Conservation (phyloP, 352 stramenopile genomes). For the Globisporangium lucens region DNA sequence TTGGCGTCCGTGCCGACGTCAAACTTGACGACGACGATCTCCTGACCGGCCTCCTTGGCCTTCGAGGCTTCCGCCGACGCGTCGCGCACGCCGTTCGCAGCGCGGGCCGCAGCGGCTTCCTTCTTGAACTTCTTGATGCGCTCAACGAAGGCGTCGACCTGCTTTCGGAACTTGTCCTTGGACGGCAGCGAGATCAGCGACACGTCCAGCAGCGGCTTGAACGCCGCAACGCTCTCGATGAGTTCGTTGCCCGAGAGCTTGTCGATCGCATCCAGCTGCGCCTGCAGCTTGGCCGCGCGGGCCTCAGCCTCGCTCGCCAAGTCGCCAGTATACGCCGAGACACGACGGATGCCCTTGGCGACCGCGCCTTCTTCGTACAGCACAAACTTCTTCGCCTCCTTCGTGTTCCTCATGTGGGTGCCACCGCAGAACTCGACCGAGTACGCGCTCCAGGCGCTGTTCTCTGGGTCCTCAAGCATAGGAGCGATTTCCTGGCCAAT, state of each 20-base stretch:
- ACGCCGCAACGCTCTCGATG: slow-evolving; percentile 83
- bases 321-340: slow-evolving; percentile 93
- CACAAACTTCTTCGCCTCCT: slow-evolving; percentile 95
- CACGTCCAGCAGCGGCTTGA: slow-evolving; percentile 89
- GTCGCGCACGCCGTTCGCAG: slow-evolving; percentile 68
- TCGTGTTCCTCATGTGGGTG: slow-evolving; percentile 96
- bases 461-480: slow-evolving; percentile 85
- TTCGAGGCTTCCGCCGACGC: slow-evolving; percentile 48
- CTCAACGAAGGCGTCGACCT: slow-evolving; percentile 69
- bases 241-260: slow-evolving; percentile 73
- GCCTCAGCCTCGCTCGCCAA: slow-evolving; percentile 85
- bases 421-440: slow-evolving; percentile 99
- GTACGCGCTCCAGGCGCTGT: slow-evolving; percentile 87
- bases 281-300: slow-evolving; percentile 78
- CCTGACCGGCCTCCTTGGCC: slow-evolving; percentile 53
- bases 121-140: slow-evolving; percentile 84
- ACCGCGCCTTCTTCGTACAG: slow-evolving; percentile 96
- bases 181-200: slow-evolving; percentile 90
- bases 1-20: slow-evolving; percentile 94
- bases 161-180: slow-evolving; percentile 82
- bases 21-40: slow-evolving; percentile 88
- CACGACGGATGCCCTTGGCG: slow-evolving; percentile 96
- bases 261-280: slow-evolving; percentile 72
- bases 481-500: slow-evolving; percentile 85
- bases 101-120: slow-evolving; percentile 60